Evolutionary conservation across 768 basidiomycete genomes (phyloP), one percentile per base, ranked within the genome.

Genomic region (Agaricus sinodeliciosus): DNA sequence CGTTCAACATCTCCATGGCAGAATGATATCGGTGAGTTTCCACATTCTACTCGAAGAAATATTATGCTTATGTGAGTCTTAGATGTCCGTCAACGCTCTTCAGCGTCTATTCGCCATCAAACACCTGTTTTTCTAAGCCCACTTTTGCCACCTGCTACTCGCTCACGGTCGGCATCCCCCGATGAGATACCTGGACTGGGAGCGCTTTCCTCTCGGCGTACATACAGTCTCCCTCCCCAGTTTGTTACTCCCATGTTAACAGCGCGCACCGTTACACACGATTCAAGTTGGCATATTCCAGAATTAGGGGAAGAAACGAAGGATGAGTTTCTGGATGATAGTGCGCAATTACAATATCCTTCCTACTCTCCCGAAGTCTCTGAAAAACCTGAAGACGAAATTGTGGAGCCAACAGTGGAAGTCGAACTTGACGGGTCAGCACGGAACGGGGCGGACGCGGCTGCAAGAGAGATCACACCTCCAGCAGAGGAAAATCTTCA

Each of bases 161-260:
- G 26, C 15, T 46, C 44, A 13, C 51, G 51, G 11, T 46, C 51
- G 3, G 11, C 44, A 15, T 53, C 51, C 2, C 36, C 27, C 9
- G 51, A 53, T n/a, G 51, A 53, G 15, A 53, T 53, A 18, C 51
- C 51, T 4, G 51, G 51, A 22, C 19, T 53, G 13, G 51, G 51
- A 6, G 51, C 26, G n/a, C 51, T 53, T 37, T 53, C 51, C 3
- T 39, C 44, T 9, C 25, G 44, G 11, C 43, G 27, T 19, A 35
- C 51, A 8, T 39, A 39, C 15, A 46, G 26, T 15, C 37, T 46
- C 13, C 37, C 37, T 25, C 26, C 51, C 19, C 43, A 45, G 8
- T 46, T 46, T 31, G 39, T 46, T 11, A 16, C 28, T 13, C 49
- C 49, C 11, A 34, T n/a, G 13, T 28, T 50, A 18, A 49, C 48